These are phyloP conservation scores for Backusella psychrophila DNA, from an alignment of 192 early-diverging fungal species.

Conservation along the genomic window DNA sequence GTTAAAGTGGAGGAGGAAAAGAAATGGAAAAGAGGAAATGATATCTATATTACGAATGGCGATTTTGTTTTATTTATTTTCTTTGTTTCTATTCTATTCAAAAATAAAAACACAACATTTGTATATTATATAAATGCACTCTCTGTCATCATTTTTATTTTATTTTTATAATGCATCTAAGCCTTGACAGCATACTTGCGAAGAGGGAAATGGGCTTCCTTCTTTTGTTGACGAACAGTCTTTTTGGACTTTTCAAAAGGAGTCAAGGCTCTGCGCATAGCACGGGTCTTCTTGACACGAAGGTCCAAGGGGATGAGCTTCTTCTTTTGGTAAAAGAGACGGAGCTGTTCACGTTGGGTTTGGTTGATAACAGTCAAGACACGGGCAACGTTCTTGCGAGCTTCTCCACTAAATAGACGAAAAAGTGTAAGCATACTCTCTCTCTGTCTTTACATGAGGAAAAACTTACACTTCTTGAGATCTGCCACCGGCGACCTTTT, in stretches of 20 bases:
- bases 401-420: slow-evolving; percentile 49
- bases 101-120: background rate
- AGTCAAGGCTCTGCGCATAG: slow-evolving; percentile 94
- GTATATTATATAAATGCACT: background rate
- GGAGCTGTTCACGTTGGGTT: slow-evolving; percentile 85
- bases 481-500: slow-evolving; percentile 90
- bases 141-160: background rate
- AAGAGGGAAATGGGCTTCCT: slow-evolving; percentile 82
- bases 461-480: slow-evolving; percentile 73
- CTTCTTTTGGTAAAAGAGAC: slow-evolving; percentile 89
- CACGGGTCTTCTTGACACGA: slow-evolving; percentile 96
- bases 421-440: background rate
- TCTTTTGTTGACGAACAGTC: slow-evolving; percentile 90
- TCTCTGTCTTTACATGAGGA: background rate
- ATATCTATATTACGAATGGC: background rate
- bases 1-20: background rate
- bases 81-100: background rate
- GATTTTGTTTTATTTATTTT: background rate
- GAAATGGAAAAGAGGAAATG: background rate
- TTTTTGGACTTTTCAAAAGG: slow-evolving; percentile 69
- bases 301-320: slow-evolving; percentile 97
- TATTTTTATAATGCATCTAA: slow-evolving; percentile 38
- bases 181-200: slow-evolving; percentile 92
- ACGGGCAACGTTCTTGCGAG: slow-evolving; percentile 92
- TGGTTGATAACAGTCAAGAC: slow-evolving; percentile 96